Conservation (phyloP, 257 asterid species). For the Solanum ossicruentum region DNA sequence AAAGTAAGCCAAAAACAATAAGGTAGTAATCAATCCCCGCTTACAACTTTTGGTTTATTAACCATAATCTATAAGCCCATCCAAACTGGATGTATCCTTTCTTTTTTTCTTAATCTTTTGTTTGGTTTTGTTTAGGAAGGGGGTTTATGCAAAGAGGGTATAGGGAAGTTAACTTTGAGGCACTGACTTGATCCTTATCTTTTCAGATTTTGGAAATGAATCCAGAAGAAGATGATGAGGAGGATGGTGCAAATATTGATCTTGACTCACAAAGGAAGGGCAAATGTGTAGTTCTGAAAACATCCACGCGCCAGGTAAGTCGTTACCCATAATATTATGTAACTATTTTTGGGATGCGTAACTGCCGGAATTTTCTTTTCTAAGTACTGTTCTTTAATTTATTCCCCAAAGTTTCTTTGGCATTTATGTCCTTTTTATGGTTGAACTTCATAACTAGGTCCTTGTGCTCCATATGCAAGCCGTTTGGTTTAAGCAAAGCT, state of each 20-base stretch:
- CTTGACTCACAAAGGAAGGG: constrained; percentile 98
- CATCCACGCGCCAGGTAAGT: constrained; percentile 89
- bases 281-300: constrained; percentile 89
- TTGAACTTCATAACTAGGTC: background rate
- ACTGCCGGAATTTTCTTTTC: background rate
- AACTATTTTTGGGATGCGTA: background rate
- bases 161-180: background rate
- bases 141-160: background rate
- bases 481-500: background rate
- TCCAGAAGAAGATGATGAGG: constrained; percentile 98
- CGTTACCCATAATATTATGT: background rate
- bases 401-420: background rate
- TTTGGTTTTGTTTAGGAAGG: background rate
- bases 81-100: background rate
- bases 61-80: background rate
- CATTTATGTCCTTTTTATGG: background rate
- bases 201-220: constrained; percentile 87
- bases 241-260: constrained; percentile 95
- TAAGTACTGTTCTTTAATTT: background rate
- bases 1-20: background rate
- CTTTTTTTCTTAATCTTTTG: background rate
- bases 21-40: background rate
- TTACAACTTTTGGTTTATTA: background rate
- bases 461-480: background rate
- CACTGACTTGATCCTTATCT: background rate